A percentile compares a stretch with the other conserved stretches of the same genome.
Evolutionary conservation across 1,284 basidiomycete genomes (phyloP).

Genomic region (Ceratorhiza oryzae-sativae): DNA sequence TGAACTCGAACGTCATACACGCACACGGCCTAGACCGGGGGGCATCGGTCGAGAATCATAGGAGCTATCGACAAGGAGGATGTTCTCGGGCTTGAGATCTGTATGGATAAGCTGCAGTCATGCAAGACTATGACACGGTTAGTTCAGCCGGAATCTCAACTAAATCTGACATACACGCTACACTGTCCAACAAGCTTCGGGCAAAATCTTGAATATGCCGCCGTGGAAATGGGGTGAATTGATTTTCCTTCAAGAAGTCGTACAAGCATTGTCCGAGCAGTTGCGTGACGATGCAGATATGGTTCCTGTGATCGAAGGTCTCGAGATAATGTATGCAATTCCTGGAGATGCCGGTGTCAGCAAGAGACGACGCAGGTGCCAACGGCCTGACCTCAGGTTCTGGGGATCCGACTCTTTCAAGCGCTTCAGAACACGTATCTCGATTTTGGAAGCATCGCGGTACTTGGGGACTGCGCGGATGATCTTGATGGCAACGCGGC

Average conservation of each 20-base stretch:
- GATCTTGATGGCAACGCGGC: constrained; percentile 96
- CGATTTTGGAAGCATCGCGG: constrained; percentile 98
- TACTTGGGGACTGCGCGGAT: constrained; percentile 97
- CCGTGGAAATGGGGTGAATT: constrained; percentile 95
- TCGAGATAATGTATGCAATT: constrained; percentile 98
- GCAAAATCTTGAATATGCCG: constrained; percentile 97
- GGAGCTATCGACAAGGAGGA: constrained; percentile 82
- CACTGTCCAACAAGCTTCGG: constrained; percentile 88
- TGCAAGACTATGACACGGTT: constrained; percentile 75
- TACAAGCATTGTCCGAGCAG: constrained; percentile 97
- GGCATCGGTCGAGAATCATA: constrained; percentile 36
- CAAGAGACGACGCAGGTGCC: constrained; percentile 29
- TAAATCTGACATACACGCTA: constrained; percentile 77
- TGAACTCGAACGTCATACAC: background rate
- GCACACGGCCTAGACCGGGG: constrained; percentile 35
- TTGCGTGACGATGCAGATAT: constrained; percentile 98
- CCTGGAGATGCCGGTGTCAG: constrained; percentile 56
- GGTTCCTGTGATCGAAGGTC: constrained; percentile 97
- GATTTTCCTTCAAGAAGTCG: constrained; percentile 98
- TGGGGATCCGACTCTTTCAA: constrained; percentile 89
- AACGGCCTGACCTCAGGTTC: constrained; percentile 82
- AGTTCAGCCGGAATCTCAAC: constrained; percentile 26
- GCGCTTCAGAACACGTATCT: constrained; percentile 92
- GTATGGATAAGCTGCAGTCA: constrained; percentile 93
- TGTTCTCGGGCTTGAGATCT: constrained; percentile 98